phyloP scores from a whole-genome alignment of 225 moss, liverwort and hornwort species.

The Sphagnum tenellum region DNA sequence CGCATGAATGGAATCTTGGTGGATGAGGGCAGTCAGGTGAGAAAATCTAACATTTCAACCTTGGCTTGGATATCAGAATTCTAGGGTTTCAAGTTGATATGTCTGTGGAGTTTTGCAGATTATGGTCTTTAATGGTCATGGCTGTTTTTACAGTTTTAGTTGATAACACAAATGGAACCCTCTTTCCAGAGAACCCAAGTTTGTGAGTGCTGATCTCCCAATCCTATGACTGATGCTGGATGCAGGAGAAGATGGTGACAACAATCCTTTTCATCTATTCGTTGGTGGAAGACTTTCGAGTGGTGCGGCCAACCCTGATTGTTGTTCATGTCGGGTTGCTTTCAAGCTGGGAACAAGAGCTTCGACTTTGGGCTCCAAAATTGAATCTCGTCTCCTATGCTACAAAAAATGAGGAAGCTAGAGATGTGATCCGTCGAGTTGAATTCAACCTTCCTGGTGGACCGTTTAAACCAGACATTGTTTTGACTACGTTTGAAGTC shows the following conservation, averaged over 20 bases:
- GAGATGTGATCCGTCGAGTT: constrained; percentile 52
- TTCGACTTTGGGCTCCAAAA: constrained; percentile 54
- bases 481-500: constrained; percentile 79
- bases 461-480: constrained; percentile 61
- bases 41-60: not conserved
- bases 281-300: constrained; percentile 63
- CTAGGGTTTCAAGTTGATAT: no score
- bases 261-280: constrained; percentile 68
- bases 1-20: constrained; percentile 61
- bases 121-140: no score
- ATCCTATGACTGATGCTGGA: constrained; percentile 3
- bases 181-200: no score
- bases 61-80: no score
- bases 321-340: constrained; percentile 54
- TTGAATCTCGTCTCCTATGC: constrained; percentile 70
- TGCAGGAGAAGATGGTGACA: constrained; percentile 77
- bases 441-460: constrained; percentile 45
- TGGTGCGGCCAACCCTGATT: constrained; percentile 62
- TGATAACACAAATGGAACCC: no score
- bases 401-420: constrained; percentile 52
- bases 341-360: constrained; percentile 72
- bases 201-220: not conserved
- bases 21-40: constrained; percentile 79
- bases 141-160: no score
- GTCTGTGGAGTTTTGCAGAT: no score